These are phyloP conservation scores for Alternaria dauci DNA, from an alignment of 2,329 filamentous ascomycete species.

Conservation along the genomic window DNA sequence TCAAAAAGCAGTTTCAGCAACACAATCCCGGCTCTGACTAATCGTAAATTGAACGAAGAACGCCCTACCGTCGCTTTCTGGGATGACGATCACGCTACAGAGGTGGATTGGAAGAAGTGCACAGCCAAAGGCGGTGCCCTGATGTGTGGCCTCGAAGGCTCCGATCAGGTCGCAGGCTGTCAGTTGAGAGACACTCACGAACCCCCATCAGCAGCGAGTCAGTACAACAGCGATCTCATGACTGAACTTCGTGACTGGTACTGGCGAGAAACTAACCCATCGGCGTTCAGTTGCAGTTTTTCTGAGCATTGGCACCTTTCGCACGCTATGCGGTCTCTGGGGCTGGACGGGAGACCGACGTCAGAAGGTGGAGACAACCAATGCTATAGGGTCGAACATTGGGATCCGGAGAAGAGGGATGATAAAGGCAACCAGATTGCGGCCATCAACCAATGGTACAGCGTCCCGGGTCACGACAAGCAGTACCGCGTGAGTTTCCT, in stretches of 20 bases:
- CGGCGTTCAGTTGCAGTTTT: slow-evolving; percentile 20
- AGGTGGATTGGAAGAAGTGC: slow-evolving; percentile 19
- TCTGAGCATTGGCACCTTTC: slow-evolving; percentile 22
- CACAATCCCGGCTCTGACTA: not conserved
- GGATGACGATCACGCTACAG: slow-evolving; percentile 21
- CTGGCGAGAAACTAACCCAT: slow-evolving; percentile 18
- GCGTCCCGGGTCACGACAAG: slow-evolving; percentile 11
- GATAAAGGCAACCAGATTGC: slow-evolving; percentile 17
- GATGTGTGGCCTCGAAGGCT: slow-evolving; percentile 17
- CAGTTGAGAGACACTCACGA: slow-evolving; percentile 20
- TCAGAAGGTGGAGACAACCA: slow-evolving; percentile 25
- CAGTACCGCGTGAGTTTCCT: slow-evolving; percentile 18
- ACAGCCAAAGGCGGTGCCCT: slow-evolving; percentile 23
- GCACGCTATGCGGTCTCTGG: slow-evolving; percentile 13
- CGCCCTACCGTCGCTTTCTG: slow-evolving; percentile 11
- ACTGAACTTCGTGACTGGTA: slow-evolving; percentile 24
- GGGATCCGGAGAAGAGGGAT: slow-evolving; percentile 15
- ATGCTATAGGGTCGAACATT: slow-evolving; percentile 26
- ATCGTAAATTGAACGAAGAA: not conserved
- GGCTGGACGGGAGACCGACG: slow-evolving; percentile 16
- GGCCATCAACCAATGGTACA: slow-evolving; percentile 27
- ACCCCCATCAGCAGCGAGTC: slow-evolving; percentile 26
- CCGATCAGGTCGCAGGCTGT: slow-evolving; percentile 24
- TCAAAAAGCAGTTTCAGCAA: not conserved
- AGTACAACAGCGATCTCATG: slow-evolving; percentile 25